A percentile compares a stretch with the other conserved stretches of the same genome.
These are phyloP conservation scores for Moesziomyces parantarcticus DNA, from an alignment of 1,284 basidiomycete species.

Conservation along the genomic window DNA sequence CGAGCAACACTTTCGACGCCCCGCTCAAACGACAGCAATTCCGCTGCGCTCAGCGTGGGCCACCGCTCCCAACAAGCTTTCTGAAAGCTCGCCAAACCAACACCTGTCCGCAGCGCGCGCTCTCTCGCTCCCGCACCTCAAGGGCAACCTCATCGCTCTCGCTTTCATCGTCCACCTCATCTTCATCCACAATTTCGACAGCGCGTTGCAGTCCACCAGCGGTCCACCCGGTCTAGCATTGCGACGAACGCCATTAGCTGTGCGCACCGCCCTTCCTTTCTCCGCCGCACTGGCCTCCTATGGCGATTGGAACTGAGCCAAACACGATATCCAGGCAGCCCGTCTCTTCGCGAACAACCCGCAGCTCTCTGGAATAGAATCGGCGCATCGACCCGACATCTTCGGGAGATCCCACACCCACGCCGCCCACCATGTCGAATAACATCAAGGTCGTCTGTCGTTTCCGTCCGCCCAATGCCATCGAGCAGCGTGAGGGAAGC, in stretches of 20 bases:
- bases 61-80: neutral
- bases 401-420: too few relatives aligned
- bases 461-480: conserved; percentile 92
- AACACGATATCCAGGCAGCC: neutral
- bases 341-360: too few relatives aligned
- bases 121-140: too few relatives aligned
- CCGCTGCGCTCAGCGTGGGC: neutral
- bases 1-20: neutral
- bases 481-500: conserved; percentile 87
- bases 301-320: neutral
- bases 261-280: neutral
- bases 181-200: neutral
- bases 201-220: neutral
- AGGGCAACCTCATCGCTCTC: too few relatives aligned
- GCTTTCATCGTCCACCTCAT: neutral
- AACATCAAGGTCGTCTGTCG: conserved; percentile 66
- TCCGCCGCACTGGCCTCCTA: neutral
- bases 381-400: neutral
- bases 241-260: neutral
- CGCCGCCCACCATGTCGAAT: conserved; percentile 47
- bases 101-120: too few relatives aligned
- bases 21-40: neutral
- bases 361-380: neutral
- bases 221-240: neutral
- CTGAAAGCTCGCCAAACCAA: neutral